Evolutionary conservation across 768 basidiomycete genomes (phyloP), one percentile per base, ranked within the genome.

Genomic region (Amanita muscaria): DNA sequence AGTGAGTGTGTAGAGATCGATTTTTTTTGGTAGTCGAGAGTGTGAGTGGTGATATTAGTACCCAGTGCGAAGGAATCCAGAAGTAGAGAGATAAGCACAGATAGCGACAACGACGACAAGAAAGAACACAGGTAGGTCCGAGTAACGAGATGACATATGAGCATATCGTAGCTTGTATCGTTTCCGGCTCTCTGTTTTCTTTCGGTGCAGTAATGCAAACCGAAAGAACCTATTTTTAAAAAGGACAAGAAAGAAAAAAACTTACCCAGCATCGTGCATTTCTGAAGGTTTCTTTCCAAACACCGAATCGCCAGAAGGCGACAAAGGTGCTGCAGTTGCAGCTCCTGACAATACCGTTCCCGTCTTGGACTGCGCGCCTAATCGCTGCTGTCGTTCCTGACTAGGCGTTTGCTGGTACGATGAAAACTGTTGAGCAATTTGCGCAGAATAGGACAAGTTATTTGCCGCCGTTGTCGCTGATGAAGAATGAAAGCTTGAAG

Each of bases 231-330:
- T 29, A 6, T 29, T 29, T 29, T 29, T 29, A 27, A 23, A 35
- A 9, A 36, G 22, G 12, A 25, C 19, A 46, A 19, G 15, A 30
- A 31, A 50, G 51, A 54, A 47, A 51, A 51, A 44, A 48, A 69
- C 85, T 82, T 73, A 88, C 85, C 85, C 85, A 70, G 79, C 79
- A 59, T 88, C 85, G 49, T 82, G 80, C 80, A 82, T 83, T 59
- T 87, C 83, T 15, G 76, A 76, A 7, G 79, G 79, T 51, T 80
- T 74, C 55, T 80, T 70, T 14, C 75, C 70, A 57, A 73, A 72
- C 11, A 76, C 67, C 37, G 64, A 67, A 43, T 70, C 65, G 24
- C 54, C 48, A 2, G 55, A 52, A 5, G 51, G 24, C 27, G 25
- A 36, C n/a, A n/a, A n/a, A n/a, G n/a, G n/a, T n/a, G n/a, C n/a